phyloP scores from a whole-genome alignment of 139 green algal species.

The Chlamydomonas incerta region DNA sequence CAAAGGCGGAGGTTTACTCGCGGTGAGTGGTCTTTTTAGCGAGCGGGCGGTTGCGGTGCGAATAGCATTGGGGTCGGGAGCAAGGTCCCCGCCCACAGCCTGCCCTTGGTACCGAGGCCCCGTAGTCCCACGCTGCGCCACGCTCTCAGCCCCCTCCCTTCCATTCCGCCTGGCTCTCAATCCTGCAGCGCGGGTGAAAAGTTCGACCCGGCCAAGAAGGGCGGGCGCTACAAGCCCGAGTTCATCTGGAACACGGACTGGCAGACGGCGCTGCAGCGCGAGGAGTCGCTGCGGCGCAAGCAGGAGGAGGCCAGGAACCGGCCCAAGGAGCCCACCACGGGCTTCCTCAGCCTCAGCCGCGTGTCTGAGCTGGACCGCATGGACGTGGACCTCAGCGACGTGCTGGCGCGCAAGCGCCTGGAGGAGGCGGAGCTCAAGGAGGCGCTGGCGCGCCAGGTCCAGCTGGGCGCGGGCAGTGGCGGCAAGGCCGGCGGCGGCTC shows the following conservation, averaged over 20 bases:
- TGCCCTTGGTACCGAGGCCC: too few species aligned
- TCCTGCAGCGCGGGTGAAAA: slow-evolving; percentile 53
- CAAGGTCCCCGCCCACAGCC: too few species aligned
- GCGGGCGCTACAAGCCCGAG: slow-evolving; percentile 79
- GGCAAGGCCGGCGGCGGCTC: background rate
- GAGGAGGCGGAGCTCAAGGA: slow-evolving; percentile 7
- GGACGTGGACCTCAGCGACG: slow-evolving; percentile 74
- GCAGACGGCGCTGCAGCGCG: slow-evolving; percentile 56
- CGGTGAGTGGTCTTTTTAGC: background rate
- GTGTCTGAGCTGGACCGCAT: slow-evolving; percentile 71
- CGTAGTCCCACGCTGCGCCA: slow-evolving; percentile 22
- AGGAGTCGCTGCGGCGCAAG: slow-evolving; percentile 54
- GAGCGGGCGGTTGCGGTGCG: too few species aligned
- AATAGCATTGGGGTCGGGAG: too few species aligned
- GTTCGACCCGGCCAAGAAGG: slow-evolving; percentile 72
- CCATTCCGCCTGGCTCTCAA: background rate
- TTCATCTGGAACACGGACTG: slow-evolving; percentile 94
- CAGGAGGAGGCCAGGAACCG: slow-evolving; percentile 29
- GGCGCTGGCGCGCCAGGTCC: background rate
- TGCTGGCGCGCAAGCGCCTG: slow-evolving; percentile 48
- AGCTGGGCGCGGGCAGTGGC: too few species aligned
- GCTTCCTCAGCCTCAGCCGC: slow-evolving; percentile 65
- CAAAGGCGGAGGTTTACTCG: slow-evolving; percentile 54
- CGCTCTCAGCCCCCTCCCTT: too few species aligned
- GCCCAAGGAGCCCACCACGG: background rate